These are phyloP conservation scores for Aspergillus kassunensis DNA, from an alignment of 495 filamentous ascomycete species.

Conservation along the genomic window DNA sequence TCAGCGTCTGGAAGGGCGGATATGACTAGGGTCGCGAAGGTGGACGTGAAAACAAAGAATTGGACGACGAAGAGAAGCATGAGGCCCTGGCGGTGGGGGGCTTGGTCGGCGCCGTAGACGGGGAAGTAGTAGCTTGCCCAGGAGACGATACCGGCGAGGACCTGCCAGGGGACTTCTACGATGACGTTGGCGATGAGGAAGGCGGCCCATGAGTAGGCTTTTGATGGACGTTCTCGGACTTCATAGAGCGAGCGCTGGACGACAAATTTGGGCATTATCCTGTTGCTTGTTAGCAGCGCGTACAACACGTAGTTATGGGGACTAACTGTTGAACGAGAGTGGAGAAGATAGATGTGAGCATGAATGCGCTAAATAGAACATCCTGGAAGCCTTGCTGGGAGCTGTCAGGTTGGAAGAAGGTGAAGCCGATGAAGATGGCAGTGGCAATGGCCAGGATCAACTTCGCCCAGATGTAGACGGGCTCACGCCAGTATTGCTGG, in stretches of 20 bases:
- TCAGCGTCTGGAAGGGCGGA: constrained; percentile 49
- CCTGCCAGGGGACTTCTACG: constrained; percentile 70
- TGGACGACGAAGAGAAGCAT: constrained; percentile 53
- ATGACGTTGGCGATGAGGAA: constrained; percentile 67
- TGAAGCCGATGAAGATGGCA: constrained; percentile 80
- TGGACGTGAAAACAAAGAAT: constrained; percentile 67
- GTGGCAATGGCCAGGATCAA: constrained; percentile 49
- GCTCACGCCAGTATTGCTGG: constrained; percentile 56
- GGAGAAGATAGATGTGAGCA: constrained; percentile 72
- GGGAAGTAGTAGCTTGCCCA: constrained; percentile 64
- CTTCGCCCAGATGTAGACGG: constrained; percentile 50
- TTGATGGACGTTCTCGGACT: constrained; percentile 63
- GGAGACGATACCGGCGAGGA: constrained; percentile 55
- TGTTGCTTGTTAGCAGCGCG: constrained; percentile 29
- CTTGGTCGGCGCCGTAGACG: constrained; percentile 38
- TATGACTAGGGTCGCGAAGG: constrained; percentile 58
- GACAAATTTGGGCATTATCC: constrained; percentile 68
- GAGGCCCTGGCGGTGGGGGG: constrained; percentile 38
- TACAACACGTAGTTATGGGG: background rate
- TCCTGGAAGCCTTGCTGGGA: constrained; percentile 77
- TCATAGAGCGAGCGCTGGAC: constrained; percentile 62
- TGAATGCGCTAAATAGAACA: constrained; percentile 80
- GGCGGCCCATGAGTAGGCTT: constrained; percentile 67
- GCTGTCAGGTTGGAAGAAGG: constrained; percentile 71
- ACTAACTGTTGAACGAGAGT: constrained; percentile 56